Evolutionary conservation across 148 eudicot species (phyloP), one percentile per base, ranked within the genome.

Genomic region (Rhododendron mucronatum): DNA sequence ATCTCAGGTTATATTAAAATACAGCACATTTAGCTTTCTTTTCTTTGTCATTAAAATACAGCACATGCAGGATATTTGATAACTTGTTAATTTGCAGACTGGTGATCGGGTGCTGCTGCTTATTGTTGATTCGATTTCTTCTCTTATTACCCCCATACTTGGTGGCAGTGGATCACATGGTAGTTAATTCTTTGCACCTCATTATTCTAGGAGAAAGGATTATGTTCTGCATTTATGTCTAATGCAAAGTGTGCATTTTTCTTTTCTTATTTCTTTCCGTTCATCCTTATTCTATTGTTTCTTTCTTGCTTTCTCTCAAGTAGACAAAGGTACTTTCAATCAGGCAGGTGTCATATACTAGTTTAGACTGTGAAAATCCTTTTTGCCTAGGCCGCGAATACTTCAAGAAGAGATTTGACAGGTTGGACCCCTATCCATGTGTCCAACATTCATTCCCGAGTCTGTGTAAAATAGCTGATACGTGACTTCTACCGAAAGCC

Each of bases 111-210:
- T 92, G 83, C 89, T 85, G 87, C 69, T 96, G 88, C 92, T 96
- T 76, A 87, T 96, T 63, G 90, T 96, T 78, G 99, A 96, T 86
- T 96, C 97, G 1, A 88, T 96, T 87, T 96, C 99, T 51, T 93
- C 97, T 35, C 94, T 96, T 84, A 91, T 96, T 82, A 87, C 94
- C 67, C 98, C 98, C 80, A 63, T 95, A 86, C 94, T 96, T 73
- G 96, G 96, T 57, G 93, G 96, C 51, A 86, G 88, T 90, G 93
- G 95, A 75, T 91, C 93, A 75, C 92, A 94, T 83, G 98, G 99
- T 96, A 91, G 74, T 23, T 79, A 37, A 7, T 65, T 69, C 51
- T 48, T 15, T 23, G 30, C 7, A 83, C 47, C 18, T 39, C 26
- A 55, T 2, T 37, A 39, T 41, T 13, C 41, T 77, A 16, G 16